These are phyloP conservation scores for Triticum dicoccoides DNA, from an alignment of 176 grass and related monocot species.

Conservation along the genomic window DNA sequence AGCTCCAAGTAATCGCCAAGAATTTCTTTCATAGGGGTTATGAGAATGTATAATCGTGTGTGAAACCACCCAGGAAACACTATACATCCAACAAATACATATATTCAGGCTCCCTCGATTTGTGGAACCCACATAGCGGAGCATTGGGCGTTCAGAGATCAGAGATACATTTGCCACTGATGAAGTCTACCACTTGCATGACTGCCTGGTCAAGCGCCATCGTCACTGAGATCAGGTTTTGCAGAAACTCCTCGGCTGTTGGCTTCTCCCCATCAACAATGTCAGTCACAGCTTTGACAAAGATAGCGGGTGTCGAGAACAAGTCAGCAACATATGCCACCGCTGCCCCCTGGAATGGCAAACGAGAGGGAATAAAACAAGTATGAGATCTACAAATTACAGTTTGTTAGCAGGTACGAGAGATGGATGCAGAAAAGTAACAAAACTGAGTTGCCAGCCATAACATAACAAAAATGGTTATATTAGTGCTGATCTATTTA, in stretches of 20 bases:
- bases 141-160: conserved; percentile 44
- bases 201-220: conserved; percentile 58
- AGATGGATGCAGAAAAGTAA: background rate
- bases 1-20: background rate
- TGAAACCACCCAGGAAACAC: background rate
- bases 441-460: no score
- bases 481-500: background rate
- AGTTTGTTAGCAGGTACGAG: background rate
- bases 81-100: background rate
- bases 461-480: no score
- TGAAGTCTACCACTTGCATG: conserved; percentile 54
- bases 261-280: conserved; percentile 89
- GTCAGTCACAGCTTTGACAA: conserved; percentile 90
- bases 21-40: conserved; percentile 28
- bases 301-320: conserved; percentile 71
- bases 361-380: background rate
- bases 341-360: conserved; percentile 67
- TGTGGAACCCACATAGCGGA: background rate
- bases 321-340: conserved; percentile 82
- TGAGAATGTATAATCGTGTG: background rate
- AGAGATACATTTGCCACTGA: conserved; percentile 56
- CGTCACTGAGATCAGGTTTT: conserved; percentile 64
- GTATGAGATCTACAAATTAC: background rate
- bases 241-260: conserved; percentile 69
- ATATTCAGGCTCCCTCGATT: background rate